These are phyloP conservation scores for Colletotrichum tabaci DNA, from an alignment of 2,329 filamentous ascomycete species.

Conservation along the genomic window DNA sequence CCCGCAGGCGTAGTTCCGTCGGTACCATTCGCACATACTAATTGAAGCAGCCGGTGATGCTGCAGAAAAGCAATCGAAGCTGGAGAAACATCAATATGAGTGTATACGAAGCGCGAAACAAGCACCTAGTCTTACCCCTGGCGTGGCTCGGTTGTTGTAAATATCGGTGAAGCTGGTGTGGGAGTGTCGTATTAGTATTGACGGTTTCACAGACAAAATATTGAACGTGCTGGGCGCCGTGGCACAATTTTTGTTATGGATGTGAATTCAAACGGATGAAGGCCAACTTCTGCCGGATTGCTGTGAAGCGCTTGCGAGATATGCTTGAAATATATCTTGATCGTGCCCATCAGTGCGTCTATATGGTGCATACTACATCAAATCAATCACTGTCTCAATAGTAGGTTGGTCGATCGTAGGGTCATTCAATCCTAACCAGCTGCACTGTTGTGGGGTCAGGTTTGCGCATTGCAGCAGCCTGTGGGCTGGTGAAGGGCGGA, in stretches of 20 bases:
- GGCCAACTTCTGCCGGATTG: neutral
- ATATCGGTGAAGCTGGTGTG: too few relatives aligned
- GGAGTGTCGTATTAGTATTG: too few relatives aligned
- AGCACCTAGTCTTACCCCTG: neutral
- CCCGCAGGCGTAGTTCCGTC: conserved; percentile 37
- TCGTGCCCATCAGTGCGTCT: neutral
- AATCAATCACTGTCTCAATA: neutral
- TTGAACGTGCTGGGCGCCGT: too few relatives aligned
- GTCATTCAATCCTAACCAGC: neutral
- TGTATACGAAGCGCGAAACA: neutral
- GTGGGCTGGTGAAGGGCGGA: too few relatives aligned
- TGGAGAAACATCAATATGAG: too few relatives aligned
- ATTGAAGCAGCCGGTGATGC: neutral
- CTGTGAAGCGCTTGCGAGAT: neutral
- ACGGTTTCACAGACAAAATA: too few relatives aligned
- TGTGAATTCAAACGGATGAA: neutral
- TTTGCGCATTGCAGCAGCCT: too few relatives aligned
- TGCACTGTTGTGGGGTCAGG: neutral
- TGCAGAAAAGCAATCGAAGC: too few relatives aligned
- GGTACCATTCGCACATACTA: conserved; percentile 42
- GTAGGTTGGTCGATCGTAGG: neutral
- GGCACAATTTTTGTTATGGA: too few relatives aligned
- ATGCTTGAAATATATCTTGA: neutral
- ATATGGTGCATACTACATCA: neutral
- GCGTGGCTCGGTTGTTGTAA: too few relatives aligned